Base-by-base conservation (phyloP, 805 yeast genomes). In the Candida peoriensis region DNA sequence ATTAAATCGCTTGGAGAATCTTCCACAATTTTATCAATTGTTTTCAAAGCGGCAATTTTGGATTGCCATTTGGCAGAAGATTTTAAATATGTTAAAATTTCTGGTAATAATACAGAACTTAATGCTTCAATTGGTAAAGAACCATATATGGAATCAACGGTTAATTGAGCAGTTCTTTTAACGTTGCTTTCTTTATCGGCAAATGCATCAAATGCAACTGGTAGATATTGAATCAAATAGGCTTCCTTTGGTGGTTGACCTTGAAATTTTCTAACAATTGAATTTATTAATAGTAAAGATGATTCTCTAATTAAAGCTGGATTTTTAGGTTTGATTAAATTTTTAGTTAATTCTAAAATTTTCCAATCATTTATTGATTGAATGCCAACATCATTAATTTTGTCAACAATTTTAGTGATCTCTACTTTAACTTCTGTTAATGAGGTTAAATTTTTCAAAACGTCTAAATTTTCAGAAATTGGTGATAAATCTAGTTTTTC, bases 31-130 rank as follows among this genome's bases (percentile, higher is more conserved):
- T 70, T 78, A 56, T 88, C 95, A 37, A 89, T 62, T 6, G 78
- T 53, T 46, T 74, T 76, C 54, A 90, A 70, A 34, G 93, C 90
- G 13, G 81, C 94, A 28, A 85, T 51, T 60, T 90, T 90, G 32
- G 87, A 74, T 60, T 86, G 93, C 95, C 96, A 89, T 63, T 89
- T 90, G 30, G 96, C 95, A 36, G 95, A 77, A 3, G 89, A 76
- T 41, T 71, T 67, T 48, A 90, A 71, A 57, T 83, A 88, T 5
- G 50, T 58, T 41, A 84, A 59, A 22, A 88, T 55, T 37, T 64
- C 70, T 37, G 81, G 76, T 32, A 90, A 56, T 23, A 89, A 69
- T 12, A 75, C 72, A n/a, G 87, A 68, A 2, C 88, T 78, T 36
- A 81, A 69, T 2, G 93, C 89, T 60, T 86, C 95, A 12, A 73